Base-by-base conservation (phyloP, 805 yeast species). In the Hanseniaspora nectarophila region DNA sequence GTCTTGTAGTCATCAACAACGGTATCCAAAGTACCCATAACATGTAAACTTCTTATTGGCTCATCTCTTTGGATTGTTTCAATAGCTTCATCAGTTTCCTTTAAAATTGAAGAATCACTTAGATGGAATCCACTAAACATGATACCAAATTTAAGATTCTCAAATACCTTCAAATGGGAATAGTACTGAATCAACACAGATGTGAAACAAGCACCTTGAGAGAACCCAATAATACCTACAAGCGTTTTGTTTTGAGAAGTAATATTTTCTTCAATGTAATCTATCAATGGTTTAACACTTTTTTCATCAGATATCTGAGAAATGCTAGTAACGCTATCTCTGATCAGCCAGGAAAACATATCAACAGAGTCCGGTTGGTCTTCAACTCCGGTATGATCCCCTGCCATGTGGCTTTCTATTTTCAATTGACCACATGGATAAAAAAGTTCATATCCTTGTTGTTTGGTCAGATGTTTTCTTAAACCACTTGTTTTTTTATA, bases 191-290 rank as follows among this genome's bases (percentile, higher is more conserved):
- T 63, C 13, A 85, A 64, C 5, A 85, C 61, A 1, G 73, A 95
- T 0, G 82, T 80, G 23, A 89, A 65, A 0, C 89, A 94, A 3
- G 95, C 94, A 47, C 98, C 98, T 67, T 92, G 97, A 24, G 94
- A 82, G 61, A 90, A 90, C 0, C 96, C 97, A 40, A 90, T 64
- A 7, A 90, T 63, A 1, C 97, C 98, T 1, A 48, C 40, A 13
- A 48, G 39, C 23, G 39, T 48, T 33, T 48, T 48, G 7, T 80
- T 83, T 29, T 52, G 35, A 56, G 86, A 80, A 0, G 95, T 95
- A 0, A 82, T 83, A 40, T 81, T 76, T 46, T 73, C 72, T 9
- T 73, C 63, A 8, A 82, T 63, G 53, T 75, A 78, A 23, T 72
- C 63, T 18, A 62, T 68, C 45, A 72, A 68, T 52, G 65, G 61